Evolutionary conservation across 192 early-diverging fungal genomes (phyloP), one percentile per base, ranked within the genome.

Genomic region (Paraglomus brasilianum): DNA sequence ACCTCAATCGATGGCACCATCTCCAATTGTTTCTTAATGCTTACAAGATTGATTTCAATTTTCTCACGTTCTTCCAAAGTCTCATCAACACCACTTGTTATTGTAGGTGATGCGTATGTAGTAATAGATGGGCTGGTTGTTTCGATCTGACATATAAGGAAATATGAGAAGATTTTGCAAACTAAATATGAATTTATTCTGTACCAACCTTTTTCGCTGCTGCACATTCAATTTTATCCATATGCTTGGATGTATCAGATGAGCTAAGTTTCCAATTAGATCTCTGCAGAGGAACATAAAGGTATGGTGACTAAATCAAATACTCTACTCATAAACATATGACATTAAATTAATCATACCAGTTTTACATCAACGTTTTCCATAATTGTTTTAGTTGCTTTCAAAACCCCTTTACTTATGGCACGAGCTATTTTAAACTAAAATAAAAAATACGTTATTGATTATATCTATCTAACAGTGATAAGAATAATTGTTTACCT

Each of bases 401-500:
- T 58, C 36, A 10, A 57, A 24, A 39, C 6, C 17, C 56, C 56
- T 38, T 58, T 30, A 58, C 24, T 36, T 36, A 58, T 38, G 5
- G 41, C 52, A 53, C 52, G 17, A 53, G 52, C 52, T 30, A 53
- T 53, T 53, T 11, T 53, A n/a, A 52, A 52, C 51, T 52, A 52
- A 22, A 52, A 52, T 52, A 7, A n/a, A 52, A 30, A 53, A 53
- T 53, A 24, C 17, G 30, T 53, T 53, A 53, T 19, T 19, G 17
- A 53, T 53, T n/a, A 53, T 52, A 52, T 52, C n/a, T 21, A 52
- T 15, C 51, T 13, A 52, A 52, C n/a, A 52, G 51, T 19, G 1
- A 53, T 58, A 58, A 58, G 56, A 58, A 58, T 38, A 36, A 58
- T 40, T 58, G 1, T 58, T 58, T 58, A 58, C 56, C 30, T 58